These are phyloP conservation scores for Torulaspora globosa DNA, from an alignment of 1,139 yeast genomes.

Conservation along the genomic window DNA sequence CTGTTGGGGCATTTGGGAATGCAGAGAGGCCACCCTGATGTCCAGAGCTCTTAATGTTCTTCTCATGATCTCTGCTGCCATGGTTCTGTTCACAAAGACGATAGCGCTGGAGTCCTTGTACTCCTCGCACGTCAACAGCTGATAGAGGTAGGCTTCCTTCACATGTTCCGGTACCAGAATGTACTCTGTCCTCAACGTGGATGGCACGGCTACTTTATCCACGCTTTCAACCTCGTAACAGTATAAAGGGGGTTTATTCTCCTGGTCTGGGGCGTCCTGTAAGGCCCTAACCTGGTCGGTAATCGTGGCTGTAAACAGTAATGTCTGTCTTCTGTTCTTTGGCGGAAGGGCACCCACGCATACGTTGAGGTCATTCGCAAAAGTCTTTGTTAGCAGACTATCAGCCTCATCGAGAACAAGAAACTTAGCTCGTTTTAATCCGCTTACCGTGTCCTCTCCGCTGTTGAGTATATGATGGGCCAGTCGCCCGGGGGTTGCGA, in stretches of 20 bases:
- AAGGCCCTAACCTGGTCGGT: conserved; percentile 86
- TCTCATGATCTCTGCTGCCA: conserved; percentile 80
- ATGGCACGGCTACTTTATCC: conserved; percentile 72
- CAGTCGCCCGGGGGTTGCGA: conserved; percentile 95
- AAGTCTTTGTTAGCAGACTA: conserved; percentile 76
- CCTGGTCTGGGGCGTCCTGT: conserved; percentile 60
- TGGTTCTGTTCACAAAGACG: conserved; percentile 85
- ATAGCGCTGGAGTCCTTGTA: conserved; percentile 68
- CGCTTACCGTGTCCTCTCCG: conserved; percentile 83
- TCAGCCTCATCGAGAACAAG: conserved; percentile 96
- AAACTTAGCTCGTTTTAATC: conserved; percentile 69
- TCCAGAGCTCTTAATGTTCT: conserved; percentile 71
- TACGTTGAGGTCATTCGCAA: conserved; percentile 69
- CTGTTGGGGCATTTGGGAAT: conserved; percentile 89
- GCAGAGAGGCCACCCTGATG: conserved; percentile 80
- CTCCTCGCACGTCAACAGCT: conserved; percentile 57
- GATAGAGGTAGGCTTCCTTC: conserved; percentile 81
- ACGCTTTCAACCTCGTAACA: conserved; percentile 76
- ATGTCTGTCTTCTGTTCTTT: conserved; percentile 71
- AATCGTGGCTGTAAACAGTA: conserved; percentile 91
- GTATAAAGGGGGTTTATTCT: conserved; percentile 63
- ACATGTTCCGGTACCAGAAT: conserved; percentile 72
- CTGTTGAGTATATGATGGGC: conserved; percentile 88
- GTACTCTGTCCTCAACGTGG: conserved; percentile 57
- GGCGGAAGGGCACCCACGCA: conserved; percentile 72